Evolutionary conservation across 345 rosid species (phyloP), one percentile per base, ranked within the genome.

Genomic region (Aethionema arabicum): DNA sequence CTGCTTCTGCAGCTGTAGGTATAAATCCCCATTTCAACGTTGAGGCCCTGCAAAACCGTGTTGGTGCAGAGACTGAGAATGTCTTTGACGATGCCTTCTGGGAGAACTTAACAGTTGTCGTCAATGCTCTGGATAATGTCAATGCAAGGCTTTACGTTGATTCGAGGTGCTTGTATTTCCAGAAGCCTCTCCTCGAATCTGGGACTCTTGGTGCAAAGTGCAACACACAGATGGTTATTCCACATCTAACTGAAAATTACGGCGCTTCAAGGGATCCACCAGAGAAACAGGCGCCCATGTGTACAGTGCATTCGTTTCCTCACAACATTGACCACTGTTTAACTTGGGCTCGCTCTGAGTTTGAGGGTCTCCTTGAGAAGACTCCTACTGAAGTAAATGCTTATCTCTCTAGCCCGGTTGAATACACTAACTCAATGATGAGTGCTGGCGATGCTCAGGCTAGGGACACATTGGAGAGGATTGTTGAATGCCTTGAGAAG

Each of bases 181-280:
- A 90, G 84, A 95, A 85, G 81, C 97, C 99, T 55, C 97, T 95
- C 65, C 95, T 95, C 5, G 99, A 95, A 77, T 95, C 99, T 5
- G 99, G 99, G 72, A 95, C 99, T 65, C 84, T 95, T 37, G 99
- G 99, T 76, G 89, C 97, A 61, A 86, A 84, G 59, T 95, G 97
- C 84, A 95, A 95, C 74, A 95, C 99, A 9, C 99, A 95, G 81
- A 85, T 86, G 99, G 92, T 95, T 55, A 86, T 95, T 74, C 96
- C 99, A 37, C 97, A 95, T 76, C 80, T 88, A 32, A 90, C 99
- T 13, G 99, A 95, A 78, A 95, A 95, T 60, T 95, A 95, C 59
- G 99, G 99, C 40, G 97, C 99, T 57, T 95, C 99, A 55, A 79
- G 99, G 60, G 99, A 95, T 53, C 99, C 99, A 47, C 99, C 99